Conservation (phyloP, 1,284 basidiomycete genomes). For the Blastosporella zonata region DNA sequence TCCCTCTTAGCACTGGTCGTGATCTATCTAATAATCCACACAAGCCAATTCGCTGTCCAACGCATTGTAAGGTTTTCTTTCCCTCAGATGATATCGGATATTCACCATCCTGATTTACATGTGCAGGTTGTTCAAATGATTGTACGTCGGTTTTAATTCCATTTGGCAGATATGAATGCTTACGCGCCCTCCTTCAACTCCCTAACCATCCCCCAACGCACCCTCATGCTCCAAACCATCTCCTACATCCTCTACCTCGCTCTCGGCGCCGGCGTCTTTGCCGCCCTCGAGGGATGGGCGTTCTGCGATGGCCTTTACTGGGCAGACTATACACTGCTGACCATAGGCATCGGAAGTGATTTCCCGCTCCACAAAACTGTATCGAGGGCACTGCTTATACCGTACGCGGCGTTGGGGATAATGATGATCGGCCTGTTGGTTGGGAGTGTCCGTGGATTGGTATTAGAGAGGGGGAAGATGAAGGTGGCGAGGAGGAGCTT, state of each 20-base stretch:
- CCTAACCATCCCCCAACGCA: conserved; percentile 37
- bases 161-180: conserved; percentile 31
- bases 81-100: neutral
- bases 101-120: neutral
- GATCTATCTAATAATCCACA: conserved; percentile 8
- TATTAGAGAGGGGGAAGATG: conserved; percentile 33
- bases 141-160: conserved; percentile 25
- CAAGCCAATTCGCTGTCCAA: conserved; percentile 16
- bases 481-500: conserved; percentile 30
- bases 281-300: conserved; percentile 31
- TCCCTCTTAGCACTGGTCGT: conserved; percentile 15
- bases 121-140: conserved; percentile 18
- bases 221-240: conserved; percentile 40
- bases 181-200: conserved; percentile 33
- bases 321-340: conserved; percentile 40
- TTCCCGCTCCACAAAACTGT: conserved; percentile 29
- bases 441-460: conserved; percentile 33
- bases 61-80: conserved; percentile 12
- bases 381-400: conserved; percentile 31
- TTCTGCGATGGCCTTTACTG: conserved; percentile 38
- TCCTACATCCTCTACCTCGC: conserved; percentile 36
- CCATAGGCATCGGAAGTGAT: conserved; percentile 37
- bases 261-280: conserved; percentile 34
- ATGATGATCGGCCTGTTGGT: conserved; percentile 35
- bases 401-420: conserved; percentile 35